A percentile compares a stretch with the other conserved stretches of the same genome.
phyloP scores from a whole-genome alignment of 805 yeast genomes.

The Ogataea minuta region DNA sequence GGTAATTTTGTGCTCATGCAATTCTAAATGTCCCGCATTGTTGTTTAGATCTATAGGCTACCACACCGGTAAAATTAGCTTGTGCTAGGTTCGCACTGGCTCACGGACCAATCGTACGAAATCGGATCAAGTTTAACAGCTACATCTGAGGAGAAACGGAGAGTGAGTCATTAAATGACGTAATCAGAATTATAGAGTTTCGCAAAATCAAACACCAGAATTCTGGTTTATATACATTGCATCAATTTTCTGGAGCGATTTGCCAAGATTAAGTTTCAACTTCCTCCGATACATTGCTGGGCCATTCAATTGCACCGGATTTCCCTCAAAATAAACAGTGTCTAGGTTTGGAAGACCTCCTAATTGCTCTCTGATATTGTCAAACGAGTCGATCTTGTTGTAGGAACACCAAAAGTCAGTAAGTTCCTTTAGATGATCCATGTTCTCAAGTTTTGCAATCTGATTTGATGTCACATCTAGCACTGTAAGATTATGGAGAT shows the following conservation, averaged over 20 bases:
- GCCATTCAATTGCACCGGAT: slow-evolving; percentile 74
- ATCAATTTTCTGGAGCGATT: slow-evolving; percentile 78
- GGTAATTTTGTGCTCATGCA: neutral
- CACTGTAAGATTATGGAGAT: slow-evolving; percentile 61
- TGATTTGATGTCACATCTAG: slow-evolving; percentile 81
- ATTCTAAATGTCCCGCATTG: slow-evolving; percentile 4
- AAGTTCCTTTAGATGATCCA: slow-evolving; percentile 62
- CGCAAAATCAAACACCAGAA: slow-evolving; percentile 1
- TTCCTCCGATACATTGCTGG: slow-evolving; percentile 86
- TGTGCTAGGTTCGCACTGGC: neutral
- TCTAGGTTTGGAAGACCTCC: slow-evolving; percentile 63
- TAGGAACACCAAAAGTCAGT: slow-evolving; percentile 95
- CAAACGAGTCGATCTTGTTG: slow-evolving; percentile 66
- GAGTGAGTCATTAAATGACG: slow-evolving; percentile 3
- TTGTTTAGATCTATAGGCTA: slow-evolving; percentile 3
- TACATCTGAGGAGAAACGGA: slow-evolving; percentile 14
- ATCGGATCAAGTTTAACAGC: slow-evolving; percentile 2
- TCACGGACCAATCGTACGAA: slow-evolving; percentile 3
- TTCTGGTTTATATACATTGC: slow-evolving; percentile 59
- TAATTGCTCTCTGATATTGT: slow-evolving; percentile 65
- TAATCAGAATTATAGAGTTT: neutral
- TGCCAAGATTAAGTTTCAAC: slow-evolving; percentile 67
- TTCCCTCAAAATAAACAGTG: slow-evolving; percentile 91
- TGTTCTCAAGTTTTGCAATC: slow-evolving; percentile 57
- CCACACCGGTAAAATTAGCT: too few species aligned